Conservation (phyloP, 2,329 filamentous ascomycete species). For the Diaporthe amygdali region DNA sequence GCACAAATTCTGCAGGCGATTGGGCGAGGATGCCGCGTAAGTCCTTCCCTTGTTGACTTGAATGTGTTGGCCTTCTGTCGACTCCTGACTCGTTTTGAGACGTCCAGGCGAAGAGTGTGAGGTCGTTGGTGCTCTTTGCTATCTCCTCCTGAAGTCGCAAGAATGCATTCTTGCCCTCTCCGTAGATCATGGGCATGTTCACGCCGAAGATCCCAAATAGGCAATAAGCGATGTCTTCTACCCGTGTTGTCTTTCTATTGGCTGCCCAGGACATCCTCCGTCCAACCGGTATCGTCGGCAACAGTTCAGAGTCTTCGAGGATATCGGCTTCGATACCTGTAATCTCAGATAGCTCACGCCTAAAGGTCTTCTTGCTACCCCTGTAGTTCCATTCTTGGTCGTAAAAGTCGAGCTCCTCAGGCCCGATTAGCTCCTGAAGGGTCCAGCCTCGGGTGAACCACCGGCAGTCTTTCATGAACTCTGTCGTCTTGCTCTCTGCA, state of each 20-base stretch:
- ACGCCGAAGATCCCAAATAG: slow-evolving; percentile 32
- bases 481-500: slow-evolving; percentile 4
- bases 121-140: slow-evolving; percentile 26
- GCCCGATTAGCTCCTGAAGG: slow-evolving; percentile 26
- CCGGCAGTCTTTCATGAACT: slow-evolving; percentile 17
- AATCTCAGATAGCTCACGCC: slow-evolving; percentile 16
- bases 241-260: slow-evolving; percentile 27
- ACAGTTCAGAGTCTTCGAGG: slow-evolving; percentile 18
- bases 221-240: slow-evolving; percentile 32
- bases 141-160: slow-evolving; percentile 34
- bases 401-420: slow-evolving; percentile 24
- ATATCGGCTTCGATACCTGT: slow-evolving; percentile 23
- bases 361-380: slow-evolving; percentile 18
- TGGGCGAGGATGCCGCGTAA: slow-evolving; percentile 25
- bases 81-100: slow-evolving; percentile 5
- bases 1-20: slow-evolving; percentile 22
- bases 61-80: not conserved
- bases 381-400: slow-evolving; percentile 24
- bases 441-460: slow-evolving; percentile 28
- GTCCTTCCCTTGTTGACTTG: slow-evolving; percentile 16
- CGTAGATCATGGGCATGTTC: slow-evolving; percentile 36
- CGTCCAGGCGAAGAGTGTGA: slow-evolving; percentile 27
- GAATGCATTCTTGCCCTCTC: slow-evolving; percentile 32
- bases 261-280: slow-evolving; percentile 35
- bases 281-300: slow-evolving; percentile 27